These are phyloP conservation scores for Mycocentrospora acerina DNA, from an alignment of 2,329 filamentous ascomycete species.

Conservation along the genomic window DNA sequence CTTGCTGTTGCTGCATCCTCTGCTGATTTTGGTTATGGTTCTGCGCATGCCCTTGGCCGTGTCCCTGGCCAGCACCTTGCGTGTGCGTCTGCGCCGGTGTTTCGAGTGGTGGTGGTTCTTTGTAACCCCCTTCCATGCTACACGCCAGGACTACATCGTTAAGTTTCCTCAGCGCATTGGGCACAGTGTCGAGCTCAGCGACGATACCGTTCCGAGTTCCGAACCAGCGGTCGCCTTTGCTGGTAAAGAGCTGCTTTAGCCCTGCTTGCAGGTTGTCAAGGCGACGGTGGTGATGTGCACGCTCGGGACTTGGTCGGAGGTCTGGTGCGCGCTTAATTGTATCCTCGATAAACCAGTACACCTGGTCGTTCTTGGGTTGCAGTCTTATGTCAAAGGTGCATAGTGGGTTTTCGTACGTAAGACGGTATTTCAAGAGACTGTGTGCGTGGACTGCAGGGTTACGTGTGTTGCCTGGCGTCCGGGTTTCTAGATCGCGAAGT, in stretches of 20 bases:
- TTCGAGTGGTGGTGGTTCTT: conserved; percentile 19
- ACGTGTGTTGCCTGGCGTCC: conserved; percentile 36
- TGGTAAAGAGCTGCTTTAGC: conserved; percentile 36
- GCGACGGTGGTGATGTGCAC: conserved; percentile 27
- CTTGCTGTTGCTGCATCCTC: conserved; percentile 15
- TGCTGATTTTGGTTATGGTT: conserved; percentile 3
- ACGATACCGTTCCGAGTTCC: conserved; percentile 43
- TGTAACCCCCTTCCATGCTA: conserved; percentile 30
- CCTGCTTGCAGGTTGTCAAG: conserved; percentile 32
- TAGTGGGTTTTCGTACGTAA: conserved; percentile 45
- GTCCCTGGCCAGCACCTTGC: conserved; percentile 6
- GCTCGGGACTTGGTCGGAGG: conserved; percentile 25
- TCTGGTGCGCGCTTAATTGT: conserved; percentile 24
- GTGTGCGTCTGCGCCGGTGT: conserved; percentile 1
- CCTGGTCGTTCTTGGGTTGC: conserved; percentile 32
- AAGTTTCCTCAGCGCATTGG: conserved; percentile 39
- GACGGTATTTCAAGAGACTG: conserved; percentile 37
- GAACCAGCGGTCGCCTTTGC: conserved; percentile 37
- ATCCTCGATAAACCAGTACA: conserved; percentile 43
- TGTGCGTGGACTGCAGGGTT: conserved; percentile 40
- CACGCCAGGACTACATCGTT: conserved; percentile 42
- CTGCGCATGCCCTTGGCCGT: conserved; percentile 10
- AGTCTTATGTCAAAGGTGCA: conserved; percentile 43
- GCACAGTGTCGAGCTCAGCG: conserved; percentile 38
- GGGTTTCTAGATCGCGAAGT: conserved; percentile 61